phyloP scores from a whole-genome alignment of 768 basidiomycete genomes.

The Boletus fagicola region DNA sequence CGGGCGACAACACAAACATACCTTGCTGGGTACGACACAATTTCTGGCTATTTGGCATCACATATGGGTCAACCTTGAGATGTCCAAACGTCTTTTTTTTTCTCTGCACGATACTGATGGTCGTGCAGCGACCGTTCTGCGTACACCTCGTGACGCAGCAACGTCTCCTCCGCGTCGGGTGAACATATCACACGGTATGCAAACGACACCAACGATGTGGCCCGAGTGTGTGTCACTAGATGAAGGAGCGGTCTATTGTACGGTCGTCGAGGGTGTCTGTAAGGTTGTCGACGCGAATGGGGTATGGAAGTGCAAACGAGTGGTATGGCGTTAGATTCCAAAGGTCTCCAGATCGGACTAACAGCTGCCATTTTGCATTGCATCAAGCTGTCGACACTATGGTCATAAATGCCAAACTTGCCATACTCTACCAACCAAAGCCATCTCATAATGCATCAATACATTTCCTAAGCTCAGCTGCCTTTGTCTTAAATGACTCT shows the following conservation, averaged over 20 bases:
- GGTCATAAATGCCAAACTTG: too few species aligned
- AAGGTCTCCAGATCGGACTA: too few species aligned
- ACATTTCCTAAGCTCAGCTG: conserved; percentile 38
- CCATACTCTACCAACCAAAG: not conserved
- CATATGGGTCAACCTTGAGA: conserved; percentile 54
- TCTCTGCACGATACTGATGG: conserved; percentile 31
- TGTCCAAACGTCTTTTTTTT: conserved; percentile 60
- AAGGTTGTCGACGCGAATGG: conserved; percentile 87
- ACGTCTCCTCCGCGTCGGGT: conserved; percentile 80
- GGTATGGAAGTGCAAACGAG: conserved; percentile 75
- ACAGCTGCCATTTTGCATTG: too few species aligned
- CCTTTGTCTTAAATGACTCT: conserved; percentile 44
- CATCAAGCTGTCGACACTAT: too few species aligned
- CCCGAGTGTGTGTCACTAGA: conserved; percentile 88
- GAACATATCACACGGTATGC: conserved; percentile 75
- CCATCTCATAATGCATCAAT: conserved; percentile 35
- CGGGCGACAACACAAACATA: conserved; percentile 12
- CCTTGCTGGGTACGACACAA: conserved; percentile 62
- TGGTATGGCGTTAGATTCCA: conserved; percentile 75
- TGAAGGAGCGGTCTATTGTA: conserved; percentile 48
- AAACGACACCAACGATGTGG: conserved; percentile 77
- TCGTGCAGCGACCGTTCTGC: conserved; percentile 60
- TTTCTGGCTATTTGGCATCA: conserved; percentile 45
- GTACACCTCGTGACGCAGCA: conserved; percentile 73
- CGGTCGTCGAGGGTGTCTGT: conserved; percentile 39